These are phyloP conservation scores for Penicillium pancosmium DNA, from an alignment of 495 filamentous ascomycete species.

Conservation along the genomic window DNA sequence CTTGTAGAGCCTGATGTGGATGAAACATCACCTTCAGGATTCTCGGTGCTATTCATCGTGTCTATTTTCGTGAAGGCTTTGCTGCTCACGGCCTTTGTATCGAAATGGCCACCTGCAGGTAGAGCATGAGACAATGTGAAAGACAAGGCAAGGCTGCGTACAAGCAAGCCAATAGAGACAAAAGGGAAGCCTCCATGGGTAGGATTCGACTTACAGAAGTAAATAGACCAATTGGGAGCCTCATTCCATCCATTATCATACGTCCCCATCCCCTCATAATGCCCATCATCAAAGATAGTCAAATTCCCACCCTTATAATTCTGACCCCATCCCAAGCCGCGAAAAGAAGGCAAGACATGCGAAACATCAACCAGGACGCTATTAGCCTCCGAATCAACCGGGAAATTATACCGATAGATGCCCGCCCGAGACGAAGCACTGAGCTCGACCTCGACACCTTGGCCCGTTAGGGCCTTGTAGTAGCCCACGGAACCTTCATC, in stretches of 20 bases:
- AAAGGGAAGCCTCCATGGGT: too few species aligned
- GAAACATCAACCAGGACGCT: slow-evolving; percentile 71
- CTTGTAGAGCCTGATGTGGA: slow-evolving; percentile 32
- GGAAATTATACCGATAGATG: slow-evolving; percentile 65
- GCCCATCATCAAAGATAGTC: slow-evolving; percentile 50
- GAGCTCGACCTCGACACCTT: slow-evolving; percentile 61
- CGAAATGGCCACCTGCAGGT: slow-evolving; percentile 56
- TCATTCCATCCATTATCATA: slow-evolving; percentile 69
- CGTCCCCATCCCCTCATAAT: slow-evolving; percentile 65
- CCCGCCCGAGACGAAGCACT: slow-evolving; percentile 64
- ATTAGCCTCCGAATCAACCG: slow-evolving; percentile 31
- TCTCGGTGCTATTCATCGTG: slow-evolving; percentile 30
- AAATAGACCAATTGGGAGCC: slow-evolving; percentile 63
- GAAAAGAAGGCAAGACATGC: slow-evolving; percentile 66
- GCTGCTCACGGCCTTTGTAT: slow-evolving; percentile 42
- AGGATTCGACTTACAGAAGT: slow-evolving; percentile 56
- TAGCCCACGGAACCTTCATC: slow-evolving; percentile 65
- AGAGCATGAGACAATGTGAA: slow-evolving; percentile 5
- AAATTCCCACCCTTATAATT: slow-evolving; percentile 68
- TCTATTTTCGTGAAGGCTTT: slow-evolving; percentile 35
- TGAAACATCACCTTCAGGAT: slow-evolving; percentile 28
- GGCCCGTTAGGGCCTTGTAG: slow-evolving; percentile 58
- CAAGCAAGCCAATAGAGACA: too few species aligned
- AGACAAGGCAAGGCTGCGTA: too few species aligned
- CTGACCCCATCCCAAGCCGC: slow-evolving; percentile 62